Conservation (phyloP, 176 grass and related monocot genomes). For the Carex myosuroides region DNA sequence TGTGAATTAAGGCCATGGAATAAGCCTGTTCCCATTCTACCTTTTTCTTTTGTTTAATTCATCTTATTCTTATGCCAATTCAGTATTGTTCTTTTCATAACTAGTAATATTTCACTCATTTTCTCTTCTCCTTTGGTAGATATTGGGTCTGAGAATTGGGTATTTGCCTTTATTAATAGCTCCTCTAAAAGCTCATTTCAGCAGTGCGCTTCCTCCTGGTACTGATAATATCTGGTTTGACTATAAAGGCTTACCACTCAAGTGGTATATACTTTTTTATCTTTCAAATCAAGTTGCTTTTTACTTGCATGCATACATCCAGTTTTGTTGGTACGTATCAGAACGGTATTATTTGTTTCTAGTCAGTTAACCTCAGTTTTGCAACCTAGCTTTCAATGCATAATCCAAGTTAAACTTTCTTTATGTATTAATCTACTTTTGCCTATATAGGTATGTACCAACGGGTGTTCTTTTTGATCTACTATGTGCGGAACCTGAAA, state of each 20-base stretch:
- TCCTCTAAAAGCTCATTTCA: constrained; percentile 89
- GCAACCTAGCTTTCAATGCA: background rate
- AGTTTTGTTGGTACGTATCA: background rate
- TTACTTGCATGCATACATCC: background rate
- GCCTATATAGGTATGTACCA: constrained; percentile 77
- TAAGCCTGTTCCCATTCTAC: background rate
- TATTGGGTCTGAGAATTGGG: constrained; percentile 72
- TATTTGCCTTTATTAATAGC: constrained; percentile 77
- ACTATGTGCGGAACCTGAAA: constrained; percentile 87
- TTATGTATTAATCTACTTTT: background rate
- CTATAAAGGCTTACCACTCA: constrained; percentile 85
- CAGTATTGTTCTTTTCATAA: background rate
- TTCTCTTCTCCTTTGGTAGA: constrained; percentile 34
- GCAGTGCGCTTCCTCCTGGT: constrained; percentile 63
- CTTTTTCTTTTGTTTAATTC: background rate
- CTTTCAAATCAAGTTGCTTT: background rate
- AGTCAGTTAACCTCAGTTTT: background rate
- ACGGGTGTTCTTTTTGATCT: constrained; percentile 94
- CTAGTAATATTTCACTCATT: background rate
- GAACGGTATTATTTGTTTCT: background rate
- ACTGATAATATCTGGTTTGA: constrained; percentile 94
- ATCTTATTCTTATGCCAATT: background rate
- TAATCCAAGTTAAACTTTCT: background rate
- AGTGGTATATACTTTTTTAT: constrained; percentile 49
- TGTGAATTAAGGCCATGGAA: background rate